phyloP scores from a whole-genome alignment of 1,284 basidiomycete species.

The Hemileia vastatrix region DNA sequence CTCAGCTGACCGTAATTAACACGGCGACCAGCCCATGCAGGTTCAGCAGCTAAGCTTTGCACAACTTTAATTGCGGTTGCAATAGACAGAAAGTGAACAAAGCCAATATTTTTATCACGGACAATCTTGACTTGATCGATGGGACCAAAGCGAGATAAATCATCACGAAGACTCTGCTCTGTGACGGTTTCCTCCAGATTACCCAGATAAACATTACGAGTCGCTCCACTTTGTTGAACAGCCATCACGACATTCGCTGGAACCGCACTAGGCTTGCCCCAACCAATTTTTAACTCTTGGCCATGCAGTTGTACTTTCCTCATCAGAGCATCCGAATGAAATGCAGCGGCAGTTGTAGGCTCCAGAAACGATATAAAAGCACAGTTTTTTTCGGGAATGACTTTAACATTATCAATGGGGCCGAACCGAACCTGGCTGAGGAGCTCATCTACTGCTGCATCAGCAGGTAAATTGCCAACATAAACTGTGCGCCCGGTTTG shows the following conservation, averaged over 20 bases:
- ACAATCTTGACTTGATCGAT: conserved; percentile 98
- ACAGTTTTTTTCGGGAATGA: conserved; percentile 94
- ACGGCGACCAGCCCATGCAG: conserved; percentile 82
- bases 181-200: conserved; percentile 76
- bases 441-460: conserved; percentile 91
- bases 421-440: conserved; percentile 97
- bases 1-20: conserved; percentile 73
- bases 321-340: conserved; percentile 86
- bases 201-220: conserved; percentile 85
- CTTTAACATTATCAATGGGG: conserved; percentile 85
- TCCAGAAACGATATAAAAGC: conserved; percentile 97
- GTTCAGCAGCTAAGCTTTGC: conserved; percentile 73
- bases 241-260: conserved; percentile 71
- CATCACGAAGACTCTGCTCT: conserved; percentile 78
- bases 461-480: conserved; percentile 90
- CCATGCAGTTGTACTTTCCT: conserved; percentile 82
- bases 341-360: conserved; percentile 75
- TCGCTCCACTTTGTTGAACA: conserved; percentile 79
- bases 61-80: conserved; percentile 86
- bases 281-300: conserved; percentile 88
- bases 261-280: conserved; percentile 84
- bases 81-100: conserved; percentile 91
- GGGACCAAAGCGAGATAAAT: conserved; percentile 76
- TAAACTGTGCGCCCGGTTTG: conserved; percentile 75
- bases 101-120: conserved; percentile 91